Base-by-base conservation (phyloP, 139 green algal genomes). In the Volvox reticuliferus region DNA sequence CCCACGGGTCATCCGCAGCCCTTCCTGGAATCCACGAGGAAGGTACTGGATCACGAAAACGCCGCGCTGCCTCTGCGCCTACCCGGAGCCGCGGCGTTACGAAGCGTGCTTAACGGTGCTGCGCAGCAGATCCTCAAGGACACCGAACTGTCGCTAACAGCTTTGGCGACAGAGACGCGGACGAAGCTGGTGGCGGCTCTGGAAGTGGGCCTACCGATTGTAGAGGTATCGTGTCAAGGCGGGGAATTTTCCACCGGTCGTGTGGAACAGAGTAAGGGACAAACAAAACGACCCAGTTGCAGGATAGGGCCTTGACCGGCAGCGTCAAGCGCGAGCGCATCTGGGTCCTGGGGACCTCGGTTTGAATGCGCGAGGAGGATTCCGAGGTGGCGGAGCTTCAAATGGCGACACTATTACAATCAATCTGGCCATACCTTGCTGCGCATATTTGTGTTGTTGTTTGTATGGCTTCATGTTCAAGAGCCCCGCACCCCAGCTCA, bases 1-100 rank as follows among this genome's bases (percentile, higher is more conserved):
- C 44, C 44, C 44, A 55, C 44, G 44, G 44, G 44, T 73, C 36
- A n/a, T 28, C 44, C 44, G 36, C 69, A 89, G 85, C 12, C 37
- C 69, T 89, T 82, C 69, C 69, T 89, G n/a, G 17, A 19, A 2
- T 32, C 69, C 17, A 62, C 16, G 17, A 5, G 19, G 24, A 0
- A 12, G 33, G 19, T 28, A 19, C 28, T 89, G 2, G 69, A 89
- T 1, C 69, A 82, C 69, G 68, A 67, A 67, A 89, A 89, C 44
- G n/a, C 44, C 3, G 85, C 85, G 28, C 85, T 82, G 44, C 85
- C 85, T 2, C 85, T 89, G 85, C 69, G 85, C 18, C 69, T 89
- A 71, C 85, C 85, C 12, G 85, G 69, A 12, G 69, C 85, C 13
- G 44, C 18, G 0, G 0, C 3, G 18, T 12, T 89, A 21, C 83